Evolutionary conservation across 208 protist genomes (phyloP).

Genomic region (Leishmania aethiopica): DNA sequence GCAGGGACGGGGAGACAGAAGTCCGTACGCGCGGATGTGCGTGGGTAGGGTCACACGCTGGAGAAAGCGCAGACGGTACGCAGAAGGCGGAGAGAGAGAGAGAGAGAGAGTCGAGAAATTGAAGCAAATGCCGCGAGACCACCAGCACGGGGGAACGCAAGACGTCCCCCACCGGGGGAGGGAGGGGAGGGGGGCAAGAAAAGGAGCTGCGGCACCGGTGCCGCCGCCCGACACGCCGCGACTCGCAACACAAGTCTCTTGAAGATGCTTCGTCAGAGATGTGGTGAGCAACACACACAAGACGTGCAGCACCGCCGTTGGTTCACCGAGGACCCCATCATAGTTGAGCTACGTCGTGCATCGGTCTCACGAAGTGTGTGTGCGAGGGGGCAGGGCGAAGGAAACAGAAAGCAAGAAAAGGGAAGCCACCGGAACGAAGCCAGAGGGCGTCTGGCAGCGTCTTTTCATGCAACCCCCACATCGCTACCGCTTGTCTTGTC

Average conservation of each 20-base stretch:
- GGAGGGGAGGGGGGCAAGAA: no score
- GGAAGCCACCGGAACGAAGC: background rate
- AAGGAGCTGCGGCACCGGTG: background rate
- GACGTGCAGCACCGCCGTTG: background rate
- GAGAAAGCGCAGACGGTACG: background rate
- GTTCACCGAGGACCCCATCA: background rate
- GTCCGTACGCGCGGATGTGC: background rate
- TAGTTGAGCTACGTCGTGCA: background rate
- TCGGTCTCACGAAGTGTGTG: background rate
- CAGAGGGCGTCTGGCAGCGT: background rate
- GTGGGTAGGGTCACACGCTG: background rate
- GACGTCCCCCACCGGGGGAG: no score
- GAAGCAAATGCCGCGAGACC: background rate
- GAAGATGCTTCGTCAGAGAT: background rate
- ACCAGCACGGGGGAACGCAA: background rate
- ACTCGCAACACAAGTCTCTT: background rate
- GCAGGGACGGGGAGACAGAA: background rate
- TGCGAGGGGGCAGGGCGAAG: no score
- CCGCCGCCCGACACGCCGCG: background rate
- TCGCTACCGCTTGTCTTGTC: background rate
- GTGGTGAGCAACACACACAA: background rate
- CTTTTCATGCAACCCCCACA: background rate
- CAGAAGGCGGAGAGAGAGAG: background rate
- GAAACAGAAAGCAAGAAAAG: background rate
- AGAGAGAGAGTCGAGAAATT: background rate